Base-by-base conservation (phyloP, 495 filamentous ascomycete genomes). In the Viridothelium virens region DNA sequence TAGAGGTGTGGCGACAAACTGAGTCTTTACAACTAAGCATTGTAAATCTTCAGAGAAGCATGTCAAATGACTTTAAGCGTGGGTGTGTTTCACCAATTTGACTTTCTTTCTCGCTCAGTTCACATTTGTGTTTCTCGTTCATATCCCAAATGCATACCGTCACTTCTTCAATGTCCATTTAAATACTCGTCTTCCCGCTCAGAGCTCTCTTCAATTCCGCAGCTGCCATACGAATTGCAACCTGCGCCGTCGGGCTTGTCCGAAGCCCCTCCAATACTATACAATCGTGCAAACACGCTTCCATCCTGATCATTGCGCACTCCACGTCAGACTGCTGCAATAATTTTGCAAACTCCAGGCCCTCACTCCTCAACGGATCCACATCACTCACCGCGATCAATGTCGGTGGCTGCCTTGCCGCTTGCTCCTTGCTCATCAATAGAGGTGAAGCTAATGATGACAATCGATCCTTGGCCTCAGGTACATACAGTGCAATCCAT, bases 331-430 rank as follows among this genome's bases (percentile, higher is more conserved):
- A 74, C 25, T 72, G 73, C 56, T 74, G 68, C 64, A 84, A 67
- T 47, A 78, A 77, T 18, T 71, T 67, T 2, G 77, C 81, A 73
- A 81, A 82, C 14, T 67, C 67, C 65, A 79, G 76, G 4, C 79
- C 79, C 67, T 83, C 79, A 64, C 81, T 76, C 38, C 80, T 72
- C 33, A 83, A 70, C 56, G 78, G 77, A 63, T 83, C 80, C 44
- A 78, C 73, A 65, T 82, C 79, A 14, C 77, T 75, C 10, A 74
- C 75, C 56, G 79, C 74, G 9, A 83, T 70, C 65, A 83, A 67
- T 2, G 80, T 82, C 38, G 78, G 74, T 11, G 82, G 79, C 65
- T 81, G 69, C 6, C 73, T 65, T 31, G 68, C 59, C 25, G 81
- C 62, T 14, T 68, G 67, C 10, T 67, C 64, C 2, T 41, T 38